These are phyloP conservation scores for Aureobasidium vineae DNA, from an alignment of 2,329 filamentous ascomycete genomes.

Conservation along the genomic window DNA sequence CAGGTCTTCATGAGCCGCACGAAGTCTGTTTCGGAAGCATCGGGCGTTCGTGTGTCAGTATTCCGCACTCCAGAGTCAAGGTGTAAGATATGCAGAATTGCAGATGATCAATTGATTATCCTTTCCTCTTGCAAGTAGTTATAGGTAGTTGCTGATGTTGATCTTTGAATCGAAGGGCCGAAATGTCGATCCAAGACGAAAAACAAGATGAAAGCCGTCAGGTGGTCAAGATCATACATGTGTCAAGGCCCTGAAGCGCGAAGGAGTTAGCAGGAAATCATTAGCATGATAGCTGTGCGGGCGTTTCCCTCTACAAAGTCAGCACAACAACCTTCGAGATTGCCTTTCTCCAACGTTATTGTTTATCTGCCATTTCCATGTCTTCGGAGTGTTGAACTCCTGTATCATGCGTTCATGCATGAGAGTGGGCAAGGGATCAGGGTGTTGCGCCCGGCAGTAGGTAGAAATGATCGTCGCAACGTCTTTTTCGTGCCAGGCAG, in stretches of 20 bases:
- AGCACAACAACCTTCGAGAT: background rate
- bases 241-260: background rate
- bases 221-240: background rate
- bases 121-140: background rate
- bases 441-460: background rate
- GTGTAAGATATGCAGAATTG: background rate
- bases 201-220: background rate
- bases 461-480: background rate
- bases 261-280: background rate
- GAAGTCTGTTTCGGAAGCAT: background rate
- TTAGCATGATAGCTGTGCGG: background rate
- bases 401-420: conserved; percentile 4
- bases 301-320: too few relatives aligned
- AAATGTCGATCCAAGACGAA: background rate
- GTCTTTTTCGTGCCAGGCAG: conserved; percentile 2
- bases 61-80: background rate
- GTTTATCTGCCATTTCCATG: background rate
- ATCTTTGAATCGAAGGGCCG: background rate
- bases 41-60: background rate
- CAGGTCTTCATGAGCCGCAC: background rate
- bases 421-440: background rate
- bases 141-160: background rate
- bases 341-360: background rate
- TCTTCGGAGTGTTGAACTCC: background rate
- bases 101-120: background rate